Evolutionary conservation across 306 rosid genomes (phyloP), one percentile per base, ranked within the genome.

Genomic region (Cicer cuneatum): DNA sequence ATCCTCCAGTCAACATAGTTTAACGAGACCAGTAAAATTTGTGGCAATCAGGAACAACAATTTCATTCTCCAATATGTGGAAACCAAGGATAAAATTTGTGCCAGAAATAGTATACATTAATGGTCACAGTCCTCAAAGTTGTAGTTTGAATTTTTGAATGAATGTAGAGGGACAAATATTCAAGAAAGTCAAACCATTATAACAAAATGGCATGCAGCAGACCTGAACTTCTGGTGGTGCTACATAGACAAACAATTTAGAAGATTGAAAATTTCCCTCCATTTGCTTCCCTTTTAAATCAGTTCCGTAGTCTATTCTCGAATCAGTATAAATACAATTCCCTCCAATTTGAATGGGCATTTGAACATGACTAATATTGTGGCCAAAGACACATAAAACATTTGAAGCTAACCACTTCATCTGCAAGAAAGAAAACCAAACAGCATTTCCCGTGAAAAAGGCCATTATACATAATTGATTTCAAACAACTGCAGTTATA

Each of bases 391-490:
- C 74, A 72, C 66, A 43, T 59, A 77, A 77, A 74, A 69, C 4
- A 7, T 51, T 79, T 72, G 81, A 59, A 73, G 71, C 76, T 46
- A 81, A 81, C 61, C 69, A 57, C 14, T 42, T 81, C 73, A 78
- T 81, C 88, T 84, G 88, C 85, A 81, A 73, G 79, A 84, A 77
- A 74, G 57, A 57, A 77, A 69, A 66, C 75, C 78, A 63, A 63
- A 74, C 19, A 46, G 48, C 14, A 64, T 56, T 10, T 74, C 39
- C 66, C 5, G 14, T 48, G 65, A 58, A 74, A 49, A 76, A 66
- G 48, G 41, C 13, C 73, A 19, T 2, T 24, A 10, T n/a, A 54
- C 41, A 76, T 19, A 35, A 60, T 47, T 66, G 53, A 63, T 48
- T 74, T 12, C 56, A 67, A 46, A 13, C 67, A 66, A 24, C 6